These are phyloP conservation scores for Bruguiera hainesii DNA, from an alignment of 441 rosid genomes.

Conservation along the genomic window DNA sequence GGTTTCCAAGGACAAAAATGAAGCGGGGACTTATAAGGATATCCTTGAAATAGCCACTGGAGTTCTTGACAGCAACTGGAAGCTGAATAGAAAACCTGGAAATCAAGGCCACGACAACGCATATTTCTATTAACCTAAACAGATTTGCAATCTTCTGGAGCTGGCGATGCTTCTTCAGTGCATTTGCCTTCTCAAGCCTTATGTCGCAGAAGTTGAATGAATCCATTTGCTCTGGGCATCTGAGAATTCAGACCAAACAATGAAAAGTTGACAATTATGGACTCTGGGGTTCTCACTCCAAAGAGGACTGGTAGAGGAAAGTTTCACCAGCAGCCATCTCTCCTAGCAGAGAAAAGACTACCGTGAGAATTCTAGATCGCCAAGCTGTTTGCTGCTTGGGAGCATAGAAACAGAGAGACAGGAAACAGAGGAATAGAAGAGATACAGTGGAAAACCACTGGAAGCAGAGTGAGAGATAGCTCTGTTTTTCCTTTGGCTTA, in stretches of 20 bases:
- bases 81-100: slow-evolving; percentile 50
- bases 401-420: slow-evolving; percentile 22
- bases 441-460: slow-evolving; percentile 9
- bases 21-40: slow-evolving; percentile 58
- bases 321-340: slow-evolving; percentile 30
- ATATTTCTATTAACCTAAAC: slow-evolving; percentile 56
- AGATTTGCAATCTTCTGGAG: slow-evolving; percentile 43
- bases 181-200: slow-evolving; percentile 48
- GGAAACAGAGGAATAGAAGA: neutral
- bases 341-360: slow-evolving; percentile 27
- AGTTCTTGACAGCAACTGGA: slow-evolving; percentile 55
- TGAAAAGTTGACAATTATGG: neutral
- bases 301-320: slow-evolving; percentile 29
- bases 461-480: slow-evolving; percentile 24
- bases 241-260: neutral
- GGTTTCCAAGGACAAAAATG: slow-evolving; percentile 72
- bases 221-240: slow-evolving; percentile 40
- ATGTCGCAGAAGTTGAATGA: slow-evolving; percentile 40
- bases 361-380: neutral
- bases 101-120: slow-evolving; percentile 45
- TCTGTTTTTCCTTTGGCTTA: neutral
- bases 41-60: slow-evolving; percentile 53
- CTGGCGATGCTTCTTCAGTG: slow-evolving; percentile 38
- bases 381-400: slow-evolving; percentile 11
- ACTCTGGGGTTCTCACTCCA: slow-evolving; percentile 29